These are phyloP conservation scores for Cornus controversa DNA, from an alignment of 148 eudicot genomes.

Conservation along the genomic window DNA sequence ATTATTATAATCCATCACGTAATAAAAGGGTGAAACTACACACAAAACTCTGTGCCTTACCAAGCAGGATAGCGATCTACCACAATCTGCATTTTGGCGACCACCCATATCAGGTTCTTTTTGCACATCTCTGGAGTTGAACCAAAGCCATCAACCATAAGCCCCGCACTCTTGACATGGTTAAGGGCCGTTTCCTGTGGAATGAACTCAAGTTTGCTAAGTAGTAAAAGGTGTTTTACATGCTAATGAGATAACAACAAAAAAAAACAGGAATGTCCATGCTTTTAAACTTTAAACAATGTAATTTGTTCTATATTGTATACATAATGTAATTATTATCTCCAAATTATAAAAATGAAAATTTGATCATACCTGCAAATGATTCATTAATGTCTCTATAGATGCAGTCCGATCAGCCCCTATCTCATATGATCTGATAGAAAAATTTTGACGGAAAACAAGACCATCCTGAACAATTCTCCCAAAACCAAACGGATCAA, in stretches of 20 bases:
- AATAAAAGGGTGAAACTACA: neutral
- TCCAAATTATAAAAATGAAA: neutral
- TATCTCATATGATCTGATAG: constrained; percentile 88
- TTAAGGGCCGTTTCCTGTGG: constrained; percentile 85
- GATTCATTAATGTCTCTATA: constrained; percentile 89
- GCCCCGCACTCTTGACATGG: constrained; percentile 74
- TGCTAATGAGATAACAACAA: neutral
- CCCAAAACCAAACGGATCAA: constrained; percentile 77
- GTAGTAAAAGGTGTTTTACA: neutral
- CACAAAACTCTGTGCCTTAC: constrained; percentile 31
- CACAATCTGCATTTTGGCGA: constrained; percentile 71
- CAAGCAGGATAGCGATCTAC: constrained; percentile 88
- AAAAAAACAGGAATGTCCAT: neutral
- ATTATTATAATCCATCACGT: neutral
- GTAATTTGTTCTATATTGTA: neutral
- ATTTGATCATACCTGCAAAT: constrained; percentile 64
- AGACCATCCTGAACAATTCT: constrained; percentile 75
- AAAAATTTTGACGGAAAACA: constrained; percentile 77
- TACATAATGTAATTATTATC: neutral
- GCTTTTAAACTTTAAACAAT: neutral
- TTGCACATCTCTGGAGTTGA: constrained; percentile 91
- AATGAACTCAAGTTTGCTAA: constrained; percentile 13
- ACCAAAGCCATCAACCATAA: constrained; percentile 84
- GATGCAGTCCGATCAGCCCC: constrained; percentile 91
- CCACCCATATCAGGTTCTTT: constrained; percentile 79